Evolutionary conservation across 805 yeast genomes (phyloP).

Genomic region (Metahyphopichia silvanorum): DNA sequence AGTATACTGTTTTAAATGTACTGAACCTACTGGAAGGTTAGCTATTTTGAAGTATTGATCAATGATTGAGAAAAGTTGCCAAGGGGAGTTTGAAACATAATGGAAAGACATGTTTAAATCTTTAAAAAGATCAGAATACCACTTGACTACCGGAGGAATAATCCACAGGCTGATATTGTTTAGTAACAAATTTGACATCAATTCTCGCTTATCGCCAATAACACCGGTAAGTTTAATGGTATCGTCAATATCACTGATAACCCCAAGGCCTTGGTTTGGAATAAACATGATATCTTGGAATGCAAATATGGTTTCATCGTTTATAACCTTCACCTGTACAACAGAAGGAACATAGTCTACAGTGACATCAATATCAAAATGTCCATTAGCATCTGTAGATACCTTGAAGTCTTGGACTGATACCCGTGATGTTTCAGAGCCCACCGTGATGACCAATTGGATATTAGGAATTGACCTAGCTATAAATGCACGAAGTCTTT

Average conservation of each 20-base stretch:
- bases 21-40: constrained; percentile 72
- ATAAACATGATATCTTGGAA: constrained; percentile 46
- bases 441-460: constrained; percentile 52
- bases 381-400: constrained; percentile 65
- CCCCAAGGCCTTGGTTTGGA: constrained; percentile 52
- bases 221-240: constrained; percentile 91
- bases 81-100: constrained; percentile 94
- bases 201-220: constrained; percentile 77
- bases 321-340: constrained; percentile 47
- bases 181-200: constrained; percentile 74
- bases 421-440: too few relatives aligned
- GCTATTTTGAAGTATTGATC: constrained; percentile 51
- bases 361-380: constrained; percentile 51
- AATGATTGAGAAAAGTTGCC: constrained; percentile 73
- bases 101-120: constrained; percentile 62
- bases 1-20: constrained; percentile 83
- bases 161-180: constrained; percentile 64
- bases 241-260: constrained; percentile 93
- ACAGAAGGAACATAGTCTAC: constrained; percentile 61
- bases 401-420: constrained; percentile 33
- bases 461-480: constrained; percentile 63
- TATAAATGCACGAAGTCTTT: constrained; percentile 67
- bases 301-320: constrained; percentile 46
- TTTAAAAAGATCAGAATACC: constrained; percentile 55
- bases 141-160: constrained; percentile 69